These are phyloP conservation scores for Chaetomium fimeti DNA, from an alignment of 495 filamentous ascomycete genomes.

Conservation along the genomic window DNA sequence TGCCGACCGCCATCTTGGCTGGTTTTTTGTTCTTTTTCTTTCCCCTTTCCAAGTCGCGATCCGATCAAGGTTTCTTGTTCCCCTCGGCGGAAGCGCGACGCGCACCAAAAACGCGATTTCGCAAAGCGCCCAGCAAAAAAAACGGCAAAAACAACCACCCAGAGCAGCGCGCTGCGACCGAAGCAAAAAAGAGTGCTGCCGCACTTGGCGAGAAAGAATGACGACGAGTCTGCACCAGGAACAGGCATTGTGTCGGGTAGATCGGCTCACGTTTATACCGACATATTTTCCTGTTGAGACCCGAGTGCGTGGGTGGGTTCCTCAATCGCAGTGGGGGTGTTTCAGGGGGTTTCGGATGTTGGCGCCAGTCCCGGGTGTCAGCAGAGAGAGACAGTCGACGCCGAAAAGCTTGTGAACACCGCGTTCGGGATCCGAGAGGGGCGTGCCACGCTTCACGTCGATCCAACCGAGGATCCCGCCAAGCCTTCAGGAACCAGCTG, in stretches of 20 bases:
- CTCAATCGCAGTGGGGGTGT: background rate
- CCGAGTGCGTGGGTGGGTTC: background rate
- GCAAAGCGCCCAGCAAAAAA: constrained; percentile 35
- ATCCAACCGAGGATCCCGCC: background rate
- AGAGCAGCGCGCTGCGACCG: constrained; percentile 41
- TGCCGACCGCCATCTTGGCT: constrained; percentile 44
- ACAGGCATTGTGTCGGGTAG: constrained; percentile 23
- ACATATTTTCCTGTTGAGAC: constrained; percentile 19
- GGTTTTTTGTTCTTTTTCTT: background rate
- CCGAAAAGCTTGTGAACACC: background rate
- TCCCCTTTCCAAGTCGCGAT: background rate
- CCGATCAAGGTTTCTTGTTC: background rate
- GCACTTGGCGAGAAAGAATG: constrained; percentile 33
- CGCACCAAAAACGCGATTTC: constrained; percentile 17
- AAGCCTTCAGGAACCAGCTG: too few relatives aligned
- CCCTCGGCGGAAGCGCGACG: background rate
- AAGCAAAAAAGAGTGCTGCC: constrained; percentile 43
- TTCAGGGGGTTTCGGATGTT: background rate
- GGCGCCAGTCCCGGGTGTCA: background rate
- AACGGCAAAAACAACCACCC: constrained; percentile 40
- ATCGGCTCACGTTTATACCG: constrained; percentile 4
- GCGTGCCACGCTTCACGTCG: background rate
- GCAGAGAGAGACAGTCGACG: too few relatives aligned
- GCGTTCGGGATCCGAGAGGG: background rate
- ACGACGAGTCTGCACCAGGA: constrained; percentile 20